Conservation (phyloP, 1,284 basidiomycete species). For the Ceratobasidium sp. region DNA sequence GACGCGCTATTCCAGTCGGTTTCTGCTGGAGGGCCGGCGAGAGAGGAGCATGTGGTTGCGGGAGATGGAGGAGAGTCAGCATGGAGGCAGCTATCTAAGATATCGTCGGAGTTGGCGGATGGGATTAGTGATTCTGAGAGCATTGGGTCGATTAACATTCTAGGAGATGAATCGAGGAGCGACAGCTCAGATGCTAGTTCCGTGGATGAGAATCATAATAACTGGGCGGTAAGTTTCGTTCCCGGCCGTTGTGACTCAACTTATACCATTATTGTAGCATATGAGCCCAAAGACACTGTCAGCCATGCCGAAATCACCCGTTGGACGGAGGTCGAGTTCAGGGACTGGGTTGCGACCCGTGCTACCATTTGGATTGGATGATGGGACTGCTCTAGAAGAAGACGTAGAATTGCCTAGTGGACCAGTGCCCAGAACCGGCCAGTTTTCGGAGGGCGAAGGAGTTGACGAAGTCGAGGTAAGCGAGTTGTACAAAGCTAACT, state of each 20-base stretch:
- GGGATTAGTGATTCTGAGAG: slow-evolving; percentile 90
- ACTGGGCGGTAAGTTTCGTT: slow-evolving; percentile 81
- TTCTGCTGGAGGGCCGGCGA: slow-evolving; percentile 44
- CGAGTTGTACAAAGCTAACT: not conserved
- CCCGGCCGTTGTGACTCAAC: not conserved
- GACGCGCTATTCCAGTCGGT: slow-evolving; percentile 18
- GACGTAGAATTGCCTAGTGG: slow-evolving; percentile 66
- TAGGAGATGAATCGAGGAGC: slow-evolving; percentile 76
- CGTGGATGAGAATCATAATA: slow-evolving; percentile 82
- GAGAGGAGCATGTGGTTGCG: slow-evolving; percentile 4
- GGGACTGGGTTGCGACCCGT: slow-evolving; percentile 83
- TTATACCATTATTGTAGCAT: slow-evolving; percentile 63
- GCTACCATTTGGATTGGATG: slow-evolving; percentile 78
- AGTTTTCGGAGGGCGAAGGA: slow-evolving; percentile 62
- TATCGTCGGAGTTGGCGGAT: slow-evolving; percentile 74
- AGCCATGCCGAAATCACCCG: slow-evolving; percentile 85
- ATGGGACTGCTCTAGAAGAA: slow-evolving; percentile 69
- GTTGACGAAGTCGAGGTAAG: slow-evolving; percentile 79
- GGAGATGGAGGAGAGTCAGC: slow-evolving; percentile 61
- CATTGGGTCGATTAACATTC: slow-evolving; percentile 84
- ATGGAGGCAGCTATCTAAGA: slow-evolving; percentile 76
- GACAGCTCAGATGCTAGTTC: slow-evolving; percentile 62
- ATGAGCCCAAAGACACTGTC: slow-evolving; percentile 94
- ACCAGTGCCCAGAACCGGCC: slow-evolving; percentile 73
- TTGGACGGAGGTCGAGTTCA: slow-evolving; percentile 74